Evolutionary conservation across 1,139 yeast species (phyloP).

Genomic region (Saccharomyces hybrid): DNA sequence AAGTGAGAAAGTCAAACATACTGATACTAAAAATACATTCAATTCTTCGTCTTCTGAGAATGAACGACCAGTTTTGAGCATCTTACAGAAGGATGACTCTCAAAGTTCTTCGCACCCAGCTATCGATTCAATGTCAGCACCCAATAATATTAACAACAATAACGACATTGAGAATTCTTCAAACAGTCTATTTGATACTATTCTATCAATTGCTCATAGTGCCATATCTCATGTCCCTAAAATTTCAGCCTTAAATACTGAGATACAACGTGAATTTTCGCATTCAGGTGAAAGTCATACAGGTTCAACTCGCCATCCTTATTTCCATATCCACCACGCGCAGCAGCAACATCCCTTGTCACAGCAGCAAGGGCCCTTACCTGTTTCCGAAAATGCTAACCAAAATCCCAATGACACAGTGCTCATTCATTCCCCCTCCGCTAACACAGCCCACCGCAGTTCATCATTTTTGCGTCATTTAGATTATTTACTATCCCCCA

Average conservation of each 20-base stretch:
- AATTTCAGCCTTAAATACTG: slow-evolving; percentile 11
- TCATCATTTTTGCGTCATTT: slow-evolving; percentile 33
- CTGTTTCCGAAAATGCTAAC: neutral
- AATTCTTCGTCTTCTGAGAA: neutral
- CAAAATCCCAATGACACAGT: slow-evolving; percentile 12
- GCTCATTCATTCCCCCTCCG: slow-evolving; percentile 9
- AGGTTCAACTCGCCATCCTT: neutral
- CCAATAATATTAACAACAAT: neutral
- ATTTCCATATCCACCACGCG: neutral
- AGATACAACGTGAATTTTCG: neutral
- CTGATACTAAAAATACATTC: neutral
- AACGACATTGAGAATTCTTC: slow-evolving; percentile 9
- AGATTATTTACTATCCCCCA: slow-evolving; percentile 29
- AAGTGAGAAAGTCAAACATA: neutral
- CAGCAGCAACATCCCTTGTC: neutral
- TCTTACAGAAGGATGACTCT: neutral
- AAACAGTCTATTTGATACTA: slow-evolving; percentile 14
- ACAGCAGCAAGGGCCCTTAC: neutral
- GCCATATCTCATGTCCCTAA: slow-evolving; percentile 21
- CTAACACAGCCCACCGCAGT: slow-evolving; percentile 14
- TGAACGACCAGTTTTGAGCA: neutral
- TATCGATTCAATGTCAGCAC: neutral
- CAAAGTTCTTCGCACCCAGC: neutral
- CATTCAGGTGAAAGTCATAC: neutral
- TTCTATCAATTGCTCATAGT: slow-evolving; percentile 20